Percentiles rank a stretch among this genome's conserved stretches.
Evolutionary conservation across 805 yeast genomes (phyloP).

Genomic region (Metschnikowia peoriensis): DNA sequence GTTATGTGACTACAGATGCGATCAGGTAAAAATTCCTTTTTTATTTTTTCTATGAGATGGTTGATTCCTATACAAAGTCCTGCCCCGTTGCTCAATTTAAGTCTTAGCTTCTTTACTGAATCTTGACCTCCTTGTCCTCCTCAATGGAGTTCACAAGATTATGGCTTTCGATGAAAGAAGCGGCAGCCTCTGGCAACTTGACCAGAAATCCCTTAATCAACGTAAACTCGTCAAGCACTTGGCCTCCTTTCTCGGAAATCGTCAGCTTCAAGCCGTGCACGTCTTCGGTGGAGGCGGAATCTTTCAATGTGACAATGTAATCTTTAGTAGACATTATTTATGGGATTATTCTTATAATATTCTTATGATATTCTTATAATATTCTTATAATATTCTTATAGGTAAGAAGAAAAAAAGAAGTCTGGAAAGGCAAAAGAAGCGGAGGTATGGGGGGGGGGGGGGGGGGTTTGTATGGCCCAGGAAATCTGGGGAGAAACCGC

Average conservation of each 20-base stretch:
- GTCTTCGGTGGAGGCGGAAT: constrained; percentile 40
- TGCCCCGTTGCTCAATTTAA: background rate
- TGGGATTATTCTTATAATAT: no score
- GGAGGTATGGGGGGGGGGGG: background rate
- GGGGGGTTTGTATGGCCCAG: background rate
- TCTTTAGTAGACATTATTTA: constrained; percentile 21
- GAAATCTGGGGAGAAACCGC: background rate
- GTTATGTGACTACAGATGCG: background rate
- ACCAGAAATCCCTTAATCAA: constrained; percentile 67
- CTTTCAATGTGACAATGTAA: constrained; percentile 48
- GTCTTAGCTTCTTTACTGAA: constrained; percentile 22
- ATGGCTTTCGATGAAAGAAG: constrained; percentile 44
- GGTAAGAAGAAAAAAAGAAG: background rate
- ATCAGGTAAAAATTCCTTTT: background rate
- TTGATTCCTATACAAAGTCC: background rate
- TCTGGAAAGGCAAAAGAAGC: background rate
- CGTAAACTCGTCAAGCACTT: constrained; percentile 56
- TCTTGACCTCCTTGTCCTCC: constrained; percentile 65
- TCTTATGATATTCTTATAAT: background rate
- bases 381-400: background rate
- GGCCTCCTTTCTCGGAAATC: constrained; percentile 55
- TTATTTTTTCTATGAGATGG: background rate
- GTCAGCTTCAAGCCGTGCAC: constrained; percentile 45
- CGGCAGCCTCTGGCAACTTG: constrained; percentile 55
- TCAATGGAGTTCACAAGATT: constrained; percentile 59